Evolutionary conservation across 805 yeast species (phyloP).

Genomic region (Barnettozyma wickerhamii): DNA sequence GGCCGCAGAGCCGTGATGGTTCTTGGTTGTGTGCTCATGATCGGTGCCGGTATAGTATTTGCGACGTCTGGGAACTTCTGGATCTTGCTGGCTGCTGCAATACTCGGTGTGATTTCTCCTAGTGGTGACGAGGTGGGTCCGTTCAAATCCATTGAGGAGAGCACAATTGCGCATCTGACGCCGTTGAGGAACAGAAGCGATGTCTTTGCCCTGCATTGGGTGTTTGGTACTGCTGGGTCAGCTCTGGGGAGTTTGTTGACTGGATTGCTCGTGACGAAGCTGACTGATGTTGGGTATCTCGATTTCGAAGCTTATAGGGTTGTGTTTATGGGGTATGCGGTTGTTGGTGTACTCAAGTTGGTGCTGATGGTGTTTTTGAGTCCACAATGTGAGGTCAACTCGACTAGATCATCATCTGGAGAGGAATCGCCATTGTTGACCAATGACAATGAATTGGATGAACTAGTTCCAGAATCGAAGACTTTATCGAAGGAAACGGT

Average conservation of each 20-base stretch:
- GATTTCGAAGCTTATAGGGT: constrained; percentile 46
- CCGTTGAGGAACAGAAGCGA: constrained; percentile 61
- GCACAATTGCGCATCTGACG: constrained; percentile 75
- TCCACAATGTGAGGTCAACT: constrained; percentile 44
- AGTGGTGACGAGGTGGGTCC: constrained; percentile 92
- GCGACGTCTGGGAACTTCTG: constrained; percentile 49
- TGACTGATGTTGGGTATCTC: constrained; percentile 32
- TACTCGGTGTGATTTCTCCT: constrained; percentile 83
- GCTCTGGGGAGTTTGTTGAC: constrained; percentile 67
- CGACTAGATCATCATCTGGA: background rate
- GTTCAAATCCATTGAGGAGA: constrained; percentile 80
- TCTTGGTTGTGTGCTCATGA: constrained; percentile 65
- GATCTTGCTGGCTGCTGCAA: constrained; percentile 63
- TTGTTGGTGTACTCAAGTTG: constrained; percentile 49
- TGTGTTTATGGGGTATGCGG: constrained; percentile 53
- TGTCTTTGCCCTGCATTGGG: constrained; percentile 69
- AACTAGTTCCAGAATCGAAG: background rate
- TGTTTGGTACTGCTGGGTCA: constrained; percentile 65
- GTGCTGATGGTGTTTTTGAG: constrained; percentile 47
- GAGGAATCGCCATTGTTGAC: constrained; percentile 25
- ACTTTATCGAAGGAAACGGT: constrained; percentile 37
- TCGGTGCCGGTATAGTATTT: constrained; percentile 60
- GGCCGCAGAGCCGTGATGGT: constrained; percentile 67
- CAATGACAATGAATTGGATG: constrained; percentile 4
- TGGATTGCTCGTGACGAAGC: constrained; percentile 53